Conservation (phyloP, 495 filamentous ascomycete species). For the Xylaria flabelliformis region DNA sequence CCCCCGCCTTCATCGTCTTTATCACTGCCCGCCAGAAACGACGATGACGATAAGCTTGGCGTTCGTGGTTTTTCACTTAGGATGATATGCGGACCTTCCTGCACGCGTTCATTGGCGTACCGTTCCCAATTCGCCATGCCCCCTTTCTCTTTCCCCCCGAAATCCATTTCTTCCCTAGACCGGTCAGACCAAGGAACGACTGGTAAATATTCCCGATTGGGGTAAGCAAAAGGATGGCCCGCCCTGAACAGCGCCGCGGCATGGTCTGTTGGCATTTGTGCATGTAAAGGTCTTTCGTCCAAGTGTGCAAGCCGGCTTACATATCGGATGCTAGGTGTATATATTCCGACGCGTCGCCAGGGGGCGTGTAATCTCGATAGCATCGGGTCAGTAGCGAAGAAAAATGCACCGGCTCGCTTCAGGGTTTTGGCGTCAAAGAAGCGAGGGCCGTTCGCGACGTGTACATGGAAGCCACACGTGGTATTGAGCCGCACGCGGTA, state of each 20-base stretch:
- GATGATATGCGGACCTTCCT: conserved; percentile 31
- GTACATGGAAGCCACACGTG: conserved; percentile 46
- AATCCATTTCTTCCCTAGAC: conserved; percentile 12
- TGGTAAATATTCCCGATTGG: background rate
- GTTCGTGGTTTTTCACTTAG: conserved; percentile 12
- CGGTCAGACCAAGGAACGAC: conserved; percentile 26
- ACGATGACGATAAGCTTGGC: background rate
- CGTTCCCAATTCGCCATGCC: conserved; percentile 19
- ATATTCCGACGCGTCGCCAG: conserved; percentile 25
- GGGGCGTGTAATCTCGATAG: conserved; percentile 46
- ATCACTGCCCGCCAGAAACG: background rate
- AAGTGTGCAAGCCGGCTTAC: conserved; percentile 24
- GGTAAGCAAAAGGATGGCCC: background rate
- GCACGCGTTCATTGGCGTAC: conserved; percentile 18
- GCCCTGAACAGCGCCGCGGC: background rate
- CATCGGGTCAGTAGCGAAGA: conserved; percentile 47
- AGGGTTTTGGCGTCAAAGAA: conserved; percentile 37
- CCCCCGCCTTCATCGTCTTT: background rate
- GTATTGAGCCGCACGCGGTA: conserved; percentile 43
- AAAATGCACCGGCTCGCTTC: conserved; percentile 44
- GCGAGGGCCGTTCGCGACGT: conserved; percentile 43
- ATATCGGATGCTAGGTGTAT: conserved; percentile 26
- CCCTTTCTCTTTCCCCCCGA: conserved; percentile 8
- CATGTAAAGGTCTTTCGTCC: background rate
- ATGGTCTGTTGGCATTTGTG: background rate